These are phyloP conservation scores for Patellaria atrata DNA, from an alignment of 495 filamentous ascomycete species.

Conservation along the genomic window DNA sequence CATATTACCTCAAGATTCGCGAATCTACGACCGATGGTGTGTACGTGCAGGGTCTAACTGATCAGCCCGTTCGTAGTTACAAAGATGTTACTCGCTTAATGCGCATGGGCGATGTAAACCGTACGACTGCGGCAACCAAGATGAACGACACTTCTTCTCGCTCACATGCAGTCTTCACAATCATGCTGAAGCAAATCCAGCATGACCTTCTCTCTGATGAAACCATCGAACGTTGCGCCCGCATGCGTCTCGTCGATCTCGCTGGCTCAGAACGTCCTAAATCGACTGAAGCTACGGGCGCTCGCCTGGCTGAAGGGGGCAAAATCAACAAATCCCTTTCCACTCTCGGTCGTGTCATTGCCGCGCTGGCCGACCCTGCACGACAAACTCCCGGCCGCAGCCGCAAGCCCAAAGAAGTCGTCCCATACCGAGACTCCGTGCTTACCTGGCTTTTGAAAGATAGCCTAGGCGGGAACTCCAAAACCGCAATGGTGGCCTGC, in stretches of 20 bases:
- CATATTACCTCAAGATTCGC: slow-evolving; percentile 92
- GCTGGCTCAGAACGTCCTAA: slow-evolving; percentile 93
- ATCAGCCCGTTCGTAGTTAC: slow-evolving; percentile 69
- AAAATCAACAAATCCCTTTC: slow-evolving; percentile 99
- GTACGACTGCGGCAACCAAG: slow-evolving; percentile 91
- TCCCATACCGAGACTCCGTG: slow-evolving; percentile 91
- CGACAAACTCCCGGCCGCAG: slow-evolving; percentile 20
- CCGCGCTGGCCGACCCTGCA: slow-evolving; percentile 80
- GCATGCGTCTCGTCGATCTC: slow-evolving; percentile 90
- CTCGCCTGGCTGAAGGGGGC: slow-evolving; percentile 78
- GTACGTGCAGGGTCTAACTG: slow-evolving; percentile 94
- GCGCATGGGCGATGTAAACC: slow-evolving; percentile 72
- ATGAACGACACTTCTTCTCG: slow-evolving; percentile 98
- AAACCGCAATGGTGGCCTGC: slow-evolving; percentile 98
- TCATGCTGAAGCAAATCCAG: slow-evolving; percentile 91
- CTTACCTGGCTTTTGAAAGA: slow-evolving; percentile 98
- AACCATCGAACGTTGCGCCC: slow-evolving; percentile 82
- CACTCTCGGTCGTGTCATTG: slow-evolving; percentile 89
- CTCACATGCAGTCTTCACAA: slow-evolving; percentile 94
- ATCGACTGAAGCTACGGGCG: slow-evolving; percentile 85
- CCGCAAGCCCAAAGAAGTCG: slow-evolving; percentile 41
- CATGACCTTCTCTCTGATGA: slow-evolving; percentile 90
- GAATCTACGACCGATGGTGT: slow-evolving; percentile 91
- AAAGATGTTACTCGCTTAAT: slow-evolving; percentile 78
- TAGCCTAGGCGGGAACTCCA: slow-evolving; percentile 84